phyloP scores from a whole-genome alignment of 2,329 filamentous ascomycete genomes.

The Exophiala sideris region DNA sequence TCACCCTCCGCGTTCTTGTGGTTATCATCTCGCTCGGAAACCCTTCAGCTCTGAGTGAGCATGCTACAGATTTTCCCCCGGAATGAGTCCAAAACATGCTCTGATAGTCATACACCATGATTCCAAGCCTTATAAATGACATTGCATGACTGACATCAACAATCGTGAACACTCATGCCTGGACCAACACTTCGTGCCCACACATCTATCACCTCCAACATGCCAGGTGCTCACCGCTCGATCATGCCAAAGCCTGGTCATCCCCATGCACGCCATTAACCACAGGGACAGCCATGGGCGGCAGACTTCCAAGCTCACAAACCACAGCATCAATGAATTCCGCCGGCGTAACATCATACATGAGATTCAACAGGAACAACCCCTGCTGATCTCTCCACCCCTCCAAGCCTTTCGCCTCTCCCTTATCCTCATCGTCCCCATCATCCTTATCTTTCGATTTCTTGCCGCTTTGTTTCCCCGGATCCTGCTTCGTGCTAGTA shows the following conservation, averaged over 20 bases:
- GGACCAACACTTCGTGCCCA: too few relatives aligned
- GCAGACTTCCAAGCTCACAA: conserved; percentile 83
- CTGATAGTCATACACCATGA: too few relatives aligned
- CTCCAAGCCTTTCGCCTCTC: conserved; percentile 37
- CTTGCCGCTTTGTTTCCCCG: conserved; percentile 12
- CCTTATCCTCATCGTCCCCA: conserved; percentile 25
- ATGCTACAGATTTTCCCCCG: background rate
- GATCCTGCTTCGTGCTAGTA: conserved; percentile 14
- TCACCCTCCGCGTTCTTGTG: too few relatives aligned
- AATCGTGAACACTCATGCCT: too few relatives aligned
- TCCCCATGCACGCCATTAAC: conserved; percentile 37
- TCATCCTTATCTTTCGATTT: conserved; percentile 34
- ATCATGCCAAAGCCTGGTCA: conserved; percentile 24
- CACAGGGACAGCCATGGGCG: conserved; percentile 79
- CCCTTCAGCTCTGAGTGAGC: background rate
- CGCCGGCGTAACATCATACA: conserved; percentile 89
- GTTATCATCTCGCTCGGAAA: too few relatives aligned
- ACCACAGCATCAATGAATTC: conserved; percentile 85
- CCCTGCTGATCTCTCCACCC: conserved; percentile 59
- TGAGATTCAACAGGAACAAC: conserved; percentile 66
- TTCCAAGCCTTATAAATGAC: background rate
- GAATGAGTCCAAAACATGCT: too few relatives aligned
- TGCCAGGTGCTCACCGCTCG: too few relatives aligned
- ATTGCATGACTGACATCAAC: too few relatives aligned
- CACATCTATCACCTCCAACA: too few relatives aligned